Evolutionary conservation across 1,284 basidiomycete genomes (phyloP).

Genomic region (Phylloboletellus chloephorus): DNA sequence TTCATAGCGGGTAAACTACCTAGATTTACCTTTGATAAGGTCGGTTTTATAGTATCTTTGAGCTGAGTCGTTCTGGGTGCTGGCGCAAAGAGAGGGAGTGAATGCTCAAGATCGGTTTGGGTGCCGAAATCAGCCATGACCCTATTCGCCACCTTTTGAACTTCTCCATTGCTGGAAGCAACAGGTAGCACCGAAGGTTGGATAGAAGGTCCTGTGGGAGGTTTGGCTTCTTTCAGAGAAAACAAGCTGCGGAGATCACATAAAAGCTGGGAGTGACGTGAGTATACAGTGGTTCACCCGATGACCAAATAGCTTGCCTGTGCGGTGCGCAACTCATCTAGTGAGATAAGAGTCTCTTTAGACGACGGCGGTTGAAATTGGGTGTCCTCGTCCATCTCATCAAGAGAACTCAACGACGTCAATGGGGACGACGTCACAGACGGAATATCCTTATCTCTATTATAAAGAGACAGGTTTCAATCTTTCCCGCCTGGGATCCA

Average conservation of each 20-base stretch:
- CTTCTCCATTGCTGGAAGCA: slow-evolving; percentile 1
- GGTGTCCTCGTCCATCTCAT: slow-evolving; percentile 48
- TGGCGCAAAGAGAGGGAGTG: slow-evolving; percentile 4
- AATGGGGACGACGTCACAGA: slow-evolving; percentile 65
- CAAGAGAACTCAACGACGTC: slow-evolving; percentile 69
- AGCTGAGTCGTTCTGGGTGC: slow-evolving; percentile 12
- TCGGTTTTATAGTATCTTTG: slow-evolving; percentile 18
- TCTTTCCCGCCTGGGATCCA: not conserved
- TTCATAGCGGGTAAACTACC: not conserved
- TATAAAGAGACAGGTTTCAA: slow-evolving; percentile 2
- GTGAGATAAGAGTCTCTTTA: slow-evolving; percentile 24
- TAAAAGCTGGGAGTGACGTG: slow-evolving; percentile 22
- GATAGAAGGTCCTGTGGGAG: not conserved
- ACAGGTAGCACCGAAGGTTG: not conserved
- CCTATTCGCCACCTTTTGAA: slow-evolving; percentile 9
- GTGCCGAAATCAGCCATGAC: slow-evolving; percentile 20
- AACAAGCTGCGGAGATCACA: slow-evolving; percentile 26
- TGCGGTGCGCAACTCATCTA: slow-evolving; percentile 40
- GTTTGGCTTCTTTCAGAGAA: slow-evolving; percentile 9
- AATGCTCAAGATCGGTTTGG: slow-evolving; percentile 26
- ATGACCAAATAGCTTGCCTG: slow-evolving; percentile 27
- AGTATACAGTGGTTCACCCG: slow-evolving; percentile 7
- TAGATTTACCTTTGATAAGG: slow-evolving; percentile 18
- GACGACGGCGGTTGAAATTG: slow-evolving; percentile 15
- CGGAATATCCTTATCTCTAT: slow-evolving; percentile 37